These are phyloP conservation scores for Trichomonas gallinae DNA, from an alignment of 208 protist genomes.

Conservation along the genomic window DNA sequence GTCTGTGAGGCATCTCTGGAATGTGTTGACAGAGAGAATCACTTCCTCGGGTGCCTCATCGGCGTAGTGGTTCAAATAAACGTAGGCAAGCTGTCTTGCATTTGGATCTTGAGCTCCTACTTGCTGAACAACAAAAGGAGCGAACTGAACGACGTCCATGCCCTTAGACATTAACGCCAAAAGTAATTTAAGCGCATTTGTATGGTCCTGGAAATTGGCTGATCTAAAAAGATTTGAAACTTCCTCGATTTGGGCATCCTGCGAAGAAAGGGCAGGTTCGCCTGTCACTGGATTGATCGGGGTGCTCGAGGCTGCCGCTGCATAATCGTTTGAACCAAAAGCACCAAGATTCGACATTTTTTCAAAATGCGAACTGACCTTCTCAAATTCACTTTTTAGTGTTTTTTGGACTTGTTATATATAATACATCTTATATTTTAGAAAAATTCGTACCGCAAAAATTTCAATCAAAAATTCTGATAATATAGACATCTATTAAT, in stretches of 20 bases:
- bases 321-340: background rate
- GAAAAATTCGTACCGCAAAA: too few relatives aligned
- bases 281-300: background rate
- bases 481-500: too few relatives aligned
- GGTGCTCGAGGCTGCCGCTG: background rate
- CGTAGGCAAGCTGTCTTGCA: background rate
- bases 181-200: background rate
- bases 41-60: background rate
- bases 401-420: background rate
- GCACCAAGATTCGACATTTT: conserved; percentile 2
- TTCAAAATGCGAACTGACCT: background rate
- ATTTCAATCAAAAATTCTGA: too few relatives aligned
- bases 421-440: too few relatives aligned
- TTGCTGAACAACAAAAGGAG: background rate
- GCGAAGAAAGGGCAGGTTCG: background rate
- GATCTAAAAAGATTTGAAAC: background rate
- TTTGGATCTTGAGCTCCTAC: background rate
- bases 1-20: background rate
- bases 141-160: background rate
- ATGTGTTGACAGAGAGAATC: background rate
- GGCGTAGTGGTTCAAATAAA: background rate
- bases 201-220: background rate
- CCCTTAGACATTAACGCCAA: background rate
- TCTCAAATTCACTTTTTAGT: background rate
- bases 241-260: background rate